Conservation (phyloP, 2,329 filamentous ascomycete species). For the Aspergillus thermomutatus region DNA sequence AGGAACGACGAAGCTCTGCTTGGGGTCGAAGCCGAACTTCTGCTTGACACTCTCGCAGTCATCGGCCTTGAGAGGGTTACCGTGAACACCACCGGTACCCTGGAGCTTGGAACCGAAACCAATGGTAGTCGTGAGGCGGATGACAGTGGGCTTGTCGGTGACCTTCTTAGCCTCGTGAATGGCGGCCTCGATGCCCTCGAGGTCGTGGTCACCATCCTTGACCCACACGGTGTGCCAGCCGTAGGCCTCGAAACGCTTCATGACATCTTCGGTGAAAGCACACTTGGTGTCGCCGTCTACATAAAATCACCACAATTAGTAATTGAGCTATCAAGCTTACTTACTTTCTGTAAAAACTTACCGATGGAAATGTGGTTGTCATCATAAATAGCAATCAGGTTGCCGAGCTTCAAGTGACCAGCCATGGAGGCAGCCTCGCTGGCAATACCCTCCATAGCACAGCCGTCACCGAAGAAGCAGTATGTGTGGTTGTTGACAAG, state of each 20-base stretch:
- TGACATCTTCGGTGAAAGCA: conserved; percentile 95
- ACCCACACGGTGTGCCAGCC: conserved; percentile 91
- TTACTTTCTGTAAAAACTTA: conserved; percentile 35
- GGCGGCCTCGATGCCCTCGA: conserved; percentile 81
- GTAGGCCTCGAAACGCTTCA: conserved; percentile 92
- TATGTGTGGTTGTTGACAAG: conserved; percentile 97
- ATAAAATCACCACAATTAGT: not conserved
- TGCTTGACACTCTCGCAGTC: conserved; percentile 91
- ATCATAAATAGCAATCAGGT: conserved; percentile 95
- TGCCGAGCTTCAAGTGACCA: conserved; percentile 95
- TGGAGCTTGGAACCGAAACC: conserved; percentile 90
- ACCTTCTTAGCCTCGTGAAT: conserved; percentile 80
- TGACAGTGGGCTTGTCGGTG: conserved; percentile 94
- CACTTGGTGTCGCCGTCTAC: conserved; percentile 90
- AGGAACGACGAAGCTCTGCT: conserved; percentile 87
- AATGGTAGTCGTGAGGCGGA: conserved; percentile 96
- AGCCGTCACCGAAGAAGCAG: conserved; percentile 94
- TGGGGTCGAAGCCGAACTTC: conserved; percentile 94
- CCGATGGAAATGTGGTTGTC: conserved; percentile 95
- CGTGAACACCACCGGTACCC: conserved; percentile 94
- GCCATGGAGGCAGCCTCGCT: conserved; percentile 87
- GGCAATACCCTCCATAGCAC: conserved; percentile 97
- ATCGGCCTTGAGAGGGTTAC: conserved; percentile 89
- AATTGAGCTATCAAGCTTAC: not conserved
- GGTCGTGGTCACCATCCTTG: conserved; percentile 82